phyloP scores from a whole-genome alignment of 352 stramenopile species.

The Phytophthora megakarya region DNA sequence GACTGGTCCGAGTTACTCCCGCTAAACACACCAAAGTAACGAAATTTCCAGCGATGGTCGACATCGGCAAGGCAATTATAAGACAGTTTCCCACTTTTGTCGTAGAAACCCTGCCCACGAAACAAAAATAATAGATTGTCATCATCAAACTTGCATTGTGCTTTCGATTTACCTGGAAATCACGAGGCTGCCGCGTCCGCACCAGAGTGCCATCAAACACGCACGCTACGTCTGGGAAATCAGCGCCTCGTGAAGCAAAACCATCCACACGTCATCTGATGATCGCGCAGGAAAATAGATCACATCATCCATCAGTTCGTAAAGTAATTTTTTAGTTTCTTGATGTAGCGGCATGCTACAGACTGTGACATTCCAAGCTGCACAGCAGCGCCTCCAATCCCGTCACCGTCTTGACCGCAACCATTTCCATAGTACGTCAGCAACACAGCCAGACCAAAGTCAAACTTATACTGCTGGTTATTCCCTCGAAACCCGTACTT shows the following conservation, averaged over 20 bases:
- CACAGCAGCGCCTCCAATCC: conserved; percentile 5
- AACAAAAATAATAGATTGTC: too few species aligned
- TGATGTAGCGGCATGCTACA: not conserved
- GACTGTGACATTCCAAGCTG: conserved; percentile 8
- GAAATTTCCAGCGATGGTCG: conserved; percentile 5
- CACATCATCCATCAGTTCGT: too few species aligned
- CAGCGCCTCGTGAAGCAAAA: too few species aligned
- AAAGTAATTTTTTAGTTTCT: too few species aligned
- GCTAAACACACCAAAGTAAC: conserved; percentile 1
- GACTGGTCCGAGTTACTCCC: too few species aligned
- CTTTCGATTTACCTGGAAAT: not conserved
- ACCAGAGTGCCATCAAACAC: too few species aligned
- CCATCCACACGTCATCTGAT: too few species aligned
- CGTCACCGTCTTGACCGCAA: conserved; percentile 14
- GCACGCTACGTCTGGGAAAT: too few species aligned
- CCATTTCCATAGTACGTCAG: conserved; percentile 22
- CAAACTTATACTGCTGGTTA: conserved; percentile 11
- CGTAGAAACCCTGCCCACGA: not conserved
- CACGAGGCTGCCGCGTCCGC: too few species aligned
- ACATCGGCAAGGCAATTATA: conserved; percentile 1
- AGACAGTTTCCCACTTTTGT: conserved; percentile 2
- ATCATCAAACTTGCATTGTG: too few species aligned
- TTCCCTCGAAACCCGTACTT: conserved; percentile 5
- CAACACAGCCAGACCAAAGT: conserved; percentile 12
- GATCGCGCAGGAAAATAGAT: too few species aligned